These are phyloP conservation scores for Mycena vulgaris DNA, from an alignment of 768 basidiomycete genomes.

Conservation along the genomic window DNA sequence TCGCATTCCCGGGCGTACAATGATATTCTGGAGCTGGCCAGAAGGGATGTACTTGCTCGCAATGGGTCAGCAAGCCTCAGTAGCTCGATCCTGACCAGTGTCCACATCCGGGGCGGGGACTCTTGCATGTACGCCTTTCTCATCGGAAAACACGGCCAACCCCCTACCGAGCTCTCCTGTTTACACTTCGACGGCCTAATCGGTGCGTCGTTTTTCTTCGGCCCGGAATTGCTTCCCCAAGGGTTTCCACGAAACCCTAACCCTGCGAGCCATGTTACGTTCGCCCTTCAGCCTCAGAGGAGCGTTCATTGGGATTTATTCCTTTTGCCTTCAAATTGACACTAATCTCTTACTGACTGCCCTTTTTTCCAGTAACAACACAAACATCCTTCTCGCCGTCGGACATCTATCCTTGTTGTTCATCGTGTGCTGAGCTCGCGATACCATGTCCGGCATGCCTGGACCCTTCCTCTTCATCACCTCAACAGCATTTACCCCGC, in stretches of 20 bases:
- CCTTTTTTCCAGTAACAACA: slow-evolving; percentile 55
- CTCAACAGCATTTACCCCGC: slow-evolving; percentile 55
- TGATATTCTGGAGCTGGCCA: slow-evolving; percentile 69
- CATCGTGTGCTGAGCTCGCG: slow-evolving; percentile 57
- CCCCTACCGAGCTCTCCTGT: slow-evolving; percentile 50
- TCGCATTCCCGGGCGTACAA: slow-evolving; percentile 41
- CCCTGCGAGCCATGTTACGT: slow-evolving; percentile 3
- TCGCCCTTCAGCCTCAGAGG: too few relatives aligned
- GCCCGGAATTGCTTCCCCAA: slow-evolving; percentile 31
- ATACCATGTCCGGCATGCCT: slow-evolving; percentile 59
- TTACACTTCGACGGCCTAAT: slow-evolving; percentile 66
- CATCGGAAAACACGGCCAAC: slow-evolving; percentile 53
- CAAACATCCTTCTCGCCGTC: slow-evolving; percentile 61
- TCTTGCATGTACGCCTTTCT: slow-evolving; percentile 74
- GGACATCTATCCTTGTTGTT: slow-evolving; percentile 69
- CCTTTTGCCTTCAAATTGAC: slow-evolving; percentile 1
- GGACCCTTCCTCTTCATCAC: slow-evolving; percentile 34
- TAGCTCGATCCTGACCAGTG: slow-evolving; percentile 67
- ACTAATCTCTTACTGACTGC: slow-evolving; percentile 17
- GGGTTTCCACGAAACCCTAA: slow-evolving; percentile 40
- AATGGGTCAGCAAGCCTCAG: slow-evolving; percentile 53
- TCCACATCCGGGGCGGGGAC: slow-evolving; percentile 60
- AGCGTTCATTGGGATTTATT: not conserved
- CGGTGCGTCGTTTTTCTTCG: slow-evolving; percentile 57
- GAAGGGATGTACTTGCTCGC: slow-evolving; percentile 61